A percentile compares a stretch with the other conserved stretches of the same genome.
Conservation (phyloP, 1,284 basidiomycete genomes). For the Kalmanozyma brasiliensis region DNA sequence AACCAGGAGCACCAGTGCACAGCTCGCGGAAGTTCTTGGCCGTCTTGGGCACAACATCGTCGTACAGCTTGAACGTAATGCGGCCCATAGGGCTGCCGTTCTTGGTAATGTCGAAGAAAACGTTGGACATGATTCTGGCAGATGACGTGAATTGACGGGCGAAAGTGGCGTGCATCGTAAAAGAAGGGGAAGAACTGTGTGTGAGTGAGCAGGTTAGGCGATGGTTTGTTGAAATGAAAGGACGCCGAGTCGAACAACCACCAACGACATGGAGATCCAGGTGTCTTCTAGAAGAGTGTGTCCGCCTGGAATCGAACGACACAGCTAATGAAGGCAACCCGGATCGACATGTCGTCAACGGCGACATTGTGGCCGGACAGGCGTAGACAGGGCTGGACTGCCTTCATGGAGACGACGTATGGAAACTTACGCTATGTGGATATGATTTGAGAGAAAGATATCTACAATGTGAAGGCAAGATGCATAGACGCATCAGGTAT, state of each 20-base stretch:
- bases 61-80: conserved; percentile 64
- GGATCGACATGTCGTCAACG: no score
- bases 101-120: conserved; percentile 77
- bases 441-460: conserved; percentile 6
- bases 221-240: neutral
- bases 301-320: neutral
- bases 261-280: neutral
- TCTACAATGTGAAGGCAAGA: neutral
- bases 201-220: conserved; percentile 48
- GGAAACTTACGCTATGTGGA: conserved; percentile 28
- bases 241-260: no score
- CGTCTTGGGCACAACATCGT: conserved; percentile 65
- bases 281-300: neutral
- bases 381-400: no score
- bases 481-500: neutral
- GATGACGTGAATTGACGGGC: conserved; percentile 60
- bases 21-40: conserved; percentile 65
- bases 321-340: no score
- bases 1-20: conserved; percentile 74
- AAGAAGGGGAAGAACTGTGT: conserved; percentile 24
- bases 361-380: no score
- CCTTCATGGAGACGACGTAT: neutral
- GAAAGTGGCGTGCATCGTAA: conserved; percentile 51
- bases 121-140: conserved; percentile 70
- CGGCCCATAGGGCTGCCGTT: conserved; percentile 67